A percentile compares a stretch with the other conserved stretches of the same genome.
Evolutionary conservation across 192 early-diverging fungal species (phyloP).

Genomic region (Jimgerdemannia lactiflua): DNA sequence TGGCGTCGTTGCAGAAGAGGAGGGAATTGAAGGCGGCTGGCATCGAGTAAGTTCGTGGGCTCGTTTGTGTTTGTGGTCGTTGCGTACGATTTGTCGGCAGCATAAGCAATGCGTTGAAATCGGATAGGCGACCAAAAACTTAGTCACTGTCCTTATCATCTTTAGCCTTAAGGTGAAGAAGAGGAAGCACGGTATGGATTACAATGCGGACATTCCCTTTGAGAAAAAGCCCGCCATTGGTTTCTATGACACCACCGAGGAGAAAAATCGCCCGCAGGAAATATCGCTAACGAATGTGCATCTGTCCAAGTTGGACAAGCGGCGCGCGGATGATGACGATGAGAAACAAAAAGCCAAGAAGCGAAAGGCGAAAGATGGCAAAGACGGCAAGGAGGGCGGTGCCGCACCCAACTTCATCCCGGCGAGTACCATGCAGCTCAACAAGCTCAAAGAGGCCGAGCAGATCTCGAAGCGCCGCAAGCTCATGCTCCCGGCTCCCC

Average conservation of each 20-base stretch:
- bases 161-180: conserved; percentile 55
- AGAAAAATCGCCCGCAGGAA: conserved; percentile 62
- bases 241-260: conserved; percentile 91
- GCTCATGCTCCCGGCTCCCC: conserved; percentile 85
- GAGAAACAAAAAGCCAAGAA: conserved; percentile 81
- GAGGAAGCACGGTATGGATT: conserved; percentile 81
- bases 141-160: conserved; percentile 1
- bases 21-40: conserved; percentile 97
- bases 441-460: conserved; percentile 66
- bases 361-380: conserved; percentile 43
- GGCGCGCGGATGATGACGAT: conserved; percentile 79
- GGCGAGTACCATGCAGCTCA: conserved; percentile 42
- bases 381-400: conserved; percentile 47
- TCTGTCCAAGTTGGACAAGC: conserved; percentile 85
- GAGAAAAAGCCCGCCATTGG: conserved; percentile 84
- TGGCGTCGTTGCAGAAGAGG: conserved; percentile 89
- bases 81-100: too few relatives aligned
- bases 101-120: background rate
- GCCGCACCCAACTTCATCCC: conserved; percentile 52
- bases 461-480: conserved; percentile 71
- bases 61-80: background rate
- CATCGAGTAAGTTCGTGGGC: conserved; percentile 60
- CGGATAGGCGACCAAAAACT: background rate
- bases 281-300: conserved; percentile 64
- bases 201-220: conserved; percentile 96